These are phyloP conservation scores for Abrus pulchellus DNA, from an alignment of 306 rosid genomes.

Conservation along the genomic window DNA sequence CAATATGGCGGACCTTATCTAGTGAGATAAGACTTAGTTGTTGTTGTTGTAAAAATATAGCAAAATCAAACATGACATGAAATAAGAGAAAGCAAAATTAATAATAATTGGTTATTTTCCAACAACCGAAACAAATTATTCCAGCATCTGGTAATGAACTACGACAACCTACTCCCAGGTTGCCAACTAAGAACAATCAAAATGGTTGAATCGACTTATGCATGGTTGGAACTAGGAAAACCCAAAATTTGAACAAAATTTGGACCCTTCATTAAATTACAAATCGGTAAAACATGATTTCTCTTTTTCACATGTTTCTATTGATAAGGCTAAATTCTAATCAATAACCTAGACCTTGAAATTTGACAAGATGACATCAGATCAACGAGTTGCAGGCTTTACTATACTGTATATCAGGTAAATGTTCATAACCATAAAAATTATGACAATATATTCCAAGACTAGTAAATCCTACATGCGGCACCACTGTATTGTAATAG, in stretches of 20 bases:
- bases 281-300: background rate
- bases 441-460: background rate
- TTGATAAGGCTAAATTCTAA: constrained; percentile 8
- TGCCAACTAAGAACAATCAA: background rate
- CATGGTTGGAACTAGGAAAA: background rate
- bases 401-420: background rate
- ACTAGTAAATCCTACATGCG: constrained; percentile 20
- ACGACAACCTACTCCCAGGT: background rate
- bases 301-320: constrained; percentile 22
- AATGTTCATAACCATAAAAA: constrained; percentile 1
- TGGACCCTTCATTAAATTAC: background rate
- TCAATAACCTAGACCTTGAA: background rate
- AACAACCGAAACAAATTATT: background rate
- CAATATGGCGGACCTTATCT: background rate
- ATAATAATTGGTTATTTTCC: background rate
- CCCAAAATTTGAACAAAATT: constrained; percentile 15
- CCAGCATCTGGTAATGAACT: background rate
- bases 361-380: constrained; percentile 34
- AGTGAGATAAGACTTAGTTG: no score
- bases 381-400: constrained; percentile 8
- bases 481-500: background rate
- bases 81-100: constrained; percentile 3
- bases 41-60: background rate
- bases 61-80: constrained; percentile 4
- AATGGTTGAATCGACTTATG: constrained; percentile 4